A percentile compares a stretch with the other conserved stretches of the same genome.
Evolutionary conservation across 768 basidiomycete species (phyloP).

Genomic region (Boletus vermiculosoides): DNA sequence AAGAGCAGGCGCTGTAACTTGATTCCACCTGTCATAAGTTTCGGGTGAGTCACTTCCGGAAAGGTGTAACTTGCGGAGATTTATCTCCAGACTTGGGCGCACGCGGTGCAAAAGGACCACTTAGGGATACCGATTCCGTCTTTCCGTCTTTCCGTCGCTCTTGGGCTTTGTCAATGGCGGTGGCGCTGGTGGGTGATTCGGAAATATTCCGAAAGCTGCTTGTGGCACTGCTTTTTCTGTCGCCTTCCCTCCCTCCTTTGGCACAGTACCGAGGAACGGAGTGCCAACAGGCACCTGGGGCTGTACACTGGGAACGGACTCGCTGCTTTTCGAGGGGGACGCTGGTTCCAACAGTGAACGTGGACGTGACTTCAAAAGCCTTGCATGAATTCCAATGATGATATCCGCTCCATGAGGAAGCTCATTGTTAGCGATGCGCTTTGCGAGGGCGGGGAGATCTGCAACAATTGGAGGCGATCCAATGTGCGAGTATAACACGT

Average conservation of each 20-base stretch:
- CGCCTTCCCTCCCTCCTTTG: neutral
- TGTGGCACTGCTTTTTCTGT: no score
- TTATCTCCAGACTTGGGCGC: no score
- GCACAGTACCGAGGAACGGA: no score
- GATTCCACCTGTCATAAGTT: neutral
- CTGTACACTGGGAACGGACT: no score
- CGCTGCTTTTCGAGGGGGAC: neutral
- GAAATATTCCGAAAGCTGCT: no score
- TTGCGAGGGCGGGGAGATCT: conserved; percentile 10
- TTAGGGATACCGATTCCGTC: no score
- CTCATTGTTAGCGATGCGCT: conserved; percentile 18
- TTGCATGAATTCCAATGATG: conserved; percentile 18
- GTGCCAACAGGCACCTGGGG: no score
- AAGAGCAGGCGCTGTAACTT: rapidly evolving
- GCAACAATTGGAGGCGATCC: conserved; percentile 12
- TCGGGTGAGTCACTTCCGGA: neutral
- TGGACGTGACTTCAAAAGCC: conserved; percentile 11
- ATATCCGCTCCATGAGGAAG: conserved; percentile 22
- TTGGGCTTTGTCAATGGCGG: neutral
- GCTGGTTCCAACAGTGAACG: neutral
- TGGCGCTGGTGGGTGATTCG: no score
- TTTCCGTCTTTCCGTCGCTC: no score
- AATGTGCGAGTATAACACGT: conserved; percentile 21
- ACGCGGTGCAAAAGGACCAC: no score
- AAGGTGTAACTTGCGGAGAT: no score